Conservation (phyloP, 208 protist genomes). For the Lotmaria passim region DNA sequence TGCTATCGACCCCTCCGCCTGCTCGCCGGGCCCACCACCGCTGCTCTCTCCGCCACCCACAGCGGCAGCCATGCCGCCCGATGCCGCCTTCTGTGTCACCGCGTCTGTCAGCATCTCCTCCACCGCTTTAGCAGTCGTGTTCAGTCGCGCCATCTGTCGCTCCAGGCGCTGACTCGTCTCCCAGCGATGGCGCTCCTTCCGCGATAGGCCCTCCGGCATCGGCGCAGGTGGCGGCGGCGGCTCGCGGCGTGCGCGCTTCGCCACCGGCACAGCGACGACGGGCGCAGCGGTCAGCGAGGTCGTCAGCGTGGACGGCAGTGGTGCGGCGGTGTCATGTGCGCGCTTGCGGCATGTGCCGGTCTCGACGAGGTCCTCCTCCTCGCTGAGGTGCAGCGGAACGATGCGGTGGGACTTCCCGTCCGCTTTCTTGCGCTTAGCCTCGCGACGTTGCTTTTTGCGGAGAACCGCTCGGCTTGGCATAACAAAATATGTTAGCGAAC, state of each 20-base stretch:
- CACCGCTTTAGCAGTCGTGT: conserved; percentile 14
- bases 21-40: background rate
- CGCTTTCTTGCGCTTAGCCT: conserved; percentile 63
- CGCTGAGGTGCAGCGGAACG: conserved; percentile 3
- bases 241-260: conserved; percentile 21
- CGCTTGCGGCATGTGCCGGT: conserved; percentile 9
- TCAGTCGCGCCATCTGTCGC: conserved; percentile 56
- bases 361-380: background rate
- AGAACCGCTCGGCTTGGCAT: conserved; percentile 88
- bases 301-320: background rate
- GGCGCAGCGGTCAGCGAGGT: background rate
- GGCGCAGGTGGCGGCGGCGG: conserved; percentile 11
- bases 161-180: conserved; percentile 66
- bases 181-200: conserved; percentile 64
- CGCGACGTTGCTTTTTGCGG: conserved; percentile 80
- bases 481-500: background rate
- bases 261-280: background rate
- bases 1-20: background rate
- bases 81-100: conserved; percentile 6
- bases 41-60: background rate
- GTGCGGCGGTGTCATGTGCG: background rate
- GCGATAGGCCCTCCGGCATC: conserved; percentile 44
- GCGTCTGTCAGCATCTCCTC: conserved; percentile 26
- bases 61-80: background rate
- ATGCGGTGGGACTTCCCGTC: conserved; percentile 16